Conservation (phyloP, 768 basidiomycete genomes). For the Russula earlei region DNA sequence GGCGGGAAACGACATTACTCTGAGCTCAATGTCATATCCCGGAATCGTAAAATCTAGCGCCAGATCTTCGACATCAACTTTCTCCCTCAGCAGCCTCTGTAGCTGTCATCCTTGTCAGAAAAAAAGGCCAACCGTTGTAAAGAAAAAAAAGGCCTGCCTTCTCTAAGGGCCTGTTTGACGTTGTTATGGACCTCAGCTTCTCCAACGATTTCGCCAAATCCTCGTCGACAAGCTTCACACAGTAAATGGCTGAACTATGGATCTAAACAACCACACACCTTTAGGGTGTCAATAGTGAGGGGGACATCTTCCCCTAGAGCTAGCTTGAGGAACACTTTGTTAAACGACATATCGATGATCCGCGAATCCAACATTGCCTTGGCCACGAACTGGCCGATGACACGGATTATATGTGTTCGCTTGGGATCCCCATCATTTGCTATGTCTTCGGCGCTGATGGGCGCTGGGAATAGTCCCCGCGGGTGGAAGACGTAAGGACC, state of each 20-base stretch:
- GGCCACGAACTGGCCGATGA: conserved; percentile 93
- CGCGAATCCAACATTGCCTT: conserved; percentile 96
- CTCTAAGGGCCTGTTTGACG: conserved; percentile 30
- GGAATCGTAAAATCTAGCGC: conserved; percentile 95
- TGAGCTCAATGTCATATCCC: conserved; percentile 88
- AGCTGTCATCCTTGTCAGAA: conserved; percentile 7
- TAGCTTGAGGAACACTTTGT: conserved; percentile 89
- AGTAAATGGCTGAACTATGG: not conserved
- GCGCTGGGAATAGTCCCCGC: conserved; percentile 79
- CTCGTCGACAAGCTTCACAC: conserved; percentile 64
- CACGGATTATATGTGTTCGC: conserved; percentile 74
- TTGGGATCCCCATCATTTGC: conserved; percentile 70
- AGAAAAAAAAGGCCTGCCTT: conserved; percentile 24
- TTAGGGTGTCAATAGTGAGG: conserved; percentile 71
- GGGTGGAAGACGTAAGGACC: conserved; percentile 78
- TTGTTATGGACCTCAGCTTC: conserved; percentile 64
- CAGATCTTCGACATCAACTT: conserved; percentile 73
- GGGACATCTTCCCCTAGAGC: conserved; percentile 83
- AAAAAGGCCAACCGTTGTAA: not conserved
- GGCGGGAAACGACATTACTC: conserved; percentile 32
- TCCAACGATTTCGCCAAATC: conserved; percentile 79
- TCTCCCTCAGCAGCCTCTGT: conserved; percentile 38
- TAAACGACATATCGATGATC: conserved; percentile 93
- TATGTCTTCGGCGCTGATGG: conserved; percentile 60
- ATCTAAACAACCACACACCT: conserved; percentile 36